Conservation (phyloP, 768 basidiomycete species). For the Boletus rubroflammeus region DNA sequence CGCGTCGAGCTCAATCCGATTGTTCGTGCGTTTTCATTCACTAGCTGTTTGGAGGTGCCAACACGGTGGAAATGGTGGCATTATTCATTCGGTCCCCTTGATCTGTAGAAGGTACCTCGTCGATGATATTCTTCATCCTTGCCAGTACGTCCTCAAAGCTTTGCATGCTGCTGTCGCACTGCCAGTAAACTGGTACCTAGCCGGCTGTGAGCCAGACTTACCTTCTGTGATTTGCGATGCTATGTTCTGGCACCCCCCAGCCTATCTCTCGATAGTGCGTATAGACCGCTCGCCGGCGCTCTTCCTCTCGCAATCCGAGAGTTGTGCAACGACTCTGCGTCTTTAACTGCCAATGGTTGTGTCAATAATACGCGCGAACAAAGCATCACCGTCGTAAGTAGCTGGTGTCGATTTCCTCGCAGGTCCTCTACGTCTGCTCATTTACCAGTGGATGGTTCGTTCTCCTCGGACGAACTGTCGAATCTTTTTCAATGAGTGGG, state of each 20-base stretch:
- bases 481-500: background rate
- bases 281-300: background rate
- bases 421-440: background rate
- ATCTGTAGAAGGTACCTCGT: background rate
- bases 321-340: background rate
- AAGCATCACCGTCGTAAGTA: background rate
- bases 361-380: background rate
- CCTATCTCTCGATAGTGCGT: background rate
- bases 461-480: background rate
- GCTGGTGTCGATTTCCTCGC: background rate
- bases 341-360: background rate
- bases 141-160: background rate
- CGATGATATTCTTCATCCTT: background rate
- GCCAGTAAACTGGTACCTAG: background rate
- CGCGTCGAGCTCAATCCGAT: background rate
- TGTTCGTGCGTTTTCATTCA: background rate
- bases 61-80: background rate
- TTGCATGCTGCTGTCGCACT: background rate
- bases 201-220: background rate
- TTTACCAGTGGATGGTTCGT: background rate
- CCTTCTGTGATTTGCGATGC: background rate
- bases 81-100: background rate
- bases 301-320: background rate
- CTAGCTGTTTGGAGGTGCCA: background rate
- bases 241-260: background rate